Base-by-base conservation (phyloP, 805 yeast genomes). In the Torulaspora quercuum region DNA sequence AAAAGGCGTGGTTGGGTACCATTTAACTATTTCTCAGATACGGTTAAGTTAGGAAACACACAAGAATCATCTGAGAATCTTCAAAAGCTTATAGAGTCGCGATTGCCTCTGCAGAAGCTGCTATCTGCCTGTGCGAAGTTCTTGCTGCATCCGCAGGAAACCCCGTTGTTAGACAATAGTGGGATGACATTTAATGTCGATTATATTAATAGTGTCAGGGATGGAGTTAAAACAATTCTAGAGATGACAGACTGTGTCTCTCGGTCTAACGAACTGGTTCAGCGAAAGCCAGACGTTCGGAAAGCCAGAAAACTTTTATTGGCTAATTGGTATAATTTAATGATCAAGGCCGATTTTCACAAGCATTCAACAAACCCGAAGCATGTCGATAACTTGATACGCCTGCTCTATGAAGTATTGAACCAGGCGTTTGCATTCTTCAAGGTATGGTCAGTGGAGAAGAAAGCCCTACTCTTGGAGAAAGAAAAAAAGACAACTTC, bases 1-100 rank as follows among this genome's bases (percentile, higher is more conserved):
- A 64, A 79, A 34, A 70, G 72, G 49, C 64, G 87, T 44, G 94
- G 94, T 11, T 84, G 94, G 94, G 85, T 83, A 11, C 94, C 94
- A 3, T 79, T 84, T 72, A 84, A 83, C 53, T 84, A 81, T 61
- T 84, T 83, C 51, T 63, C 78, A 4, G 69, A 66, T 41, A 55
- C 65, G 3, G 50, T 77, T 3, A 59, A 57, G 7, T 55, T 59
- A 7, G 50, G 45, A 3, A 41, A 26, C 19, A 41, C 18, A 6
- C 39, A 12, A 8, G 20, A 25, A 6, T 9, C 28, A 10, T 14
- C 18, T 10, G 22, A 14, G n/a, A 25, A 39, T 26, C 19, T 29
- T 32, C 29, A 27, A 24, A 29, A 48, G 36, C 12, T 50, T 45
- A 39, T 50, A 10, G 48, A 51, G 15, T 59, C 74, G n/a, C 67